phyloP scores from a whole-genome alignment of 2,329 filamentous ascomycete species.

The Aphanoascus verrucosus region DNA sequence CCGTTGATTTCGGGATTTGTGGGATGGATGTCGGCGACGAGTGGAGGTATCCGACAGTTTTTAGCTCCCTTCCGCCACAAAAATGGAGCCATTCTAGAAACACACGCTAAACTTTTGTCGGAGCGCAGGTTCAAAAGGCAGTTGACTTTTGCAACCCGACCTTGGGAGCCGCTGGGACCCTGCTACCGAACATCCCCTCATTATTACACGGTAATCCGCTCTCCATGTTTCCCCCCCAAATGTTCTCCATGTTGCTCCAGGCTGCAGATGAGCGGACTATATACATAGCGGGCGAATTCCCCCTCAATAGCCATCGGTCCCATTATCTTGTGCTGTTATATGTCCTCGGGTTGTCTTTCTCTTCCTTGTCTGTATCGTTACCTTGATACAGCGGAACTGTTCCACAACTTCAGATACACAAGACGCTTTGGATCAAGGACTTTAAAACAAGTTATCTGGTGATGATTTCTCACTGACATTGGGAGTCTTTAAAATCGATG shows the following conservation, averaged over 20 bases:
- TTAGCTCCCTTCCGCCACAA: background rate
- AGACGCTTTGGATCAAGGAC: background rate
- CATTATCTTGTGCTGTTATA: background rate
- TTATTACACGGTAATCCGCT: background rate
- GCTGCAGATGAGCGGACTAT: background rate
- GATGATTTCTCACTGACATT: background rate
- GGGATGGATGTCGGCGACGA: background rate
- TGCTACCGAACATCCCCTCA: background rate
- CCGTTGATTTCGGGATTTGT: background rate
- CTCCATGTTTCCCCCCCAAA: background rate
- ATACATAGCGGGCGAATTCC: conserved; percentile 1
- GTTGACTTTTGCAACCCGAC: conserved; percentile 10
- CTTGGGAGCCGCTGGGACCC: background rate
- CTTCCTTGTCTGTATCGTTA: background rate
- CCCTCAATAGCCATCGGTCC: background rate
- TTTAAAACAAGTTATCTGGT: background rate
- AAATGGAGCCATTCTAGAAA: background rate
- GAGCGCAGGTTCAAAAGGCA: background rate
- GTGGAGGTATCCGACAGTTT: background rate
- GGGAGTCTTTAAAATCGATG: background rate
- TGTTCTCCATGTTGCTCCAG: background rate
- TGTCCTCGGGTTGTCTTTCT: background rate
- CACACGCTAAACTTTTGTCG: background rate
- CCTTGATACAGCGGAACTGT: background rate
- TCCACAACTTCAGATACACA: background rate